Base-by-base conservation (phyloP, 1,139 yeast genomes). In the Nakaseomyces kungkrabaensis region DNA sequence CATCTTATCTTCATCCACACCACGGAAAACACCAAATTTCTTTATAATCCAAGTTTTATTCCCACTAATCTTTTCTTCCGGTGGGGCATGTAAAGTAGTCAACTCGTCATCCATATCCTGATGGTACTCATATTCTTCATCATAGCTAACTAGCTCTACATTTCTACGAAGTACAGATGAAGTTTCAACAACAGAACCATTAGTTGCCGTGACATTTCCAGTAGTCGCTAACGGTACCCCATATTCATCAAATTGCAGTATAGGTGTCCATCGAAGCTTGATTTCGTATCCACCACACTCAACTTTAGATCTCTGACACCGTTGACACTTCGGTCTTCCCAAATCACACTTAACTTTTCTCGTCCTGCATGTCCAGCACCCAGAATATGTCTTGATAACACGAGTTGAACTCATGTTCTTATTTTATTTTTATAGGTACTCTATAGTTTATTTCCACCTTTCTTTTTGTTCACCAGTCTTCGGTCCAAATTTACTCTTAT, bases 221-320 rank as follows among this genome's bases (percentile, higher is more conserved):
- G 69, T 48, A 52, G 66, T 46, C 5, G 65, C 54, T 8, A 65
- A 34, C 40, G 65, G 70, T 10, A 59, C 57, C 0, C 73, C 74
- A 49, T 59, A 66, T 32, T 68, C 65, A 48, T 71, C 72, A 55
- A 78, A 81, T 49, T 69, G 65, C 5, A 80, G 68, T 1, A 85
- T 81, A 25, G 68, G 68, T 8, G 85, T 78, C 96, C 96, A 88
- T 54, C 89, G 72, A 29, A 88, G 74, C 55, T 84, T 85, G 54
- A 88, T 82, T 52, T 81, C 87, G 60, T 87, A 88, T 0, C 96
- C 96, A 33, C 85, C 88, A 62, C 96, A 88, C 4, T 72, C 70
- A 26, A 84, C 62, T 0, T 82, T 80, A 2, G 81, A 72, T 56
- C 74, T 75, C 50, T 67, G 70, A 57, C 86, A 81, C 48, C 79